Percentiles rank a stretch among this genome's conserved stretches.
These are phyloP conservation scores for Ailanthus altissimus DNA, from an alignment of 345 rosid species.

Conservation along the genomic window DNA sequence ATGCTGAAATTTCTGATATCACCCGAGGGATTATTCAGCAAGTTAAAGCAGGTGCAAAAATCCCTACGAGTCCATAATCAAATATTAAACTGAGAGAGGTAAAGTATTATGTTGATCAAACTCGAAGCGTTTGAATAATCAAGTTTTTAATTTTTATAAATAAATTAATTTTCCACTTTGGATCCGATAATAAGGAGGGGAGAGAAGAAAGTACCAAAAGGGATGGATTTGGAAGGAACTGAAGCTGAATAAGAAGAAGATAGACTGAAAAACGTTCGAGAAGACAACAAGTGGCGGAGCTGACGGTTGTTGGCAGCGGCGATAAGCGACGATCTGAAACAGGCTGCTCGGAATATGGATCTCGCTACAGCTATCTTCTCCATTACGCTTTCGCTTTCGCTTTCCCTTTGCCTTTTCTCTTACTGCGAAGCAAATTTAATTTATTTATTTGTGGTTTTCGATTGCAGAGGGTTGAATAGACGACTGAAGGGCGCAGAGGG, in stretches of 20 bases:
- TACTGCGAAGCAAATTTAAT: not conserved
- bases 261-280: slow-evolving; percentile 6
- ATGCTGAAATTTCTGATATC: not conserved
- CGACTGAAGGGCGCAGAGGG: not conserved
- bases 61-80: not conserved
- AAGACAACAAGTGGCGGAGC: not conserved
- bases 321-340: slow-evolving; percentile 1
- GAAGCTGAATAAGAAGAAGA: not conserved
- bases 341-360: slow-evolving; percentile 1
- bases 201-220: slow-evolving; percentile 14
- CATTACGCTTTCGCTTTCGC: not conserved
- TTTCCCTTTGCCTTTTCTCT: not conserved
- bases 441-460: not conserved
- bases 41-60: not conserved
- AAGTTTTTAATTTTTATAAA: not conserved
- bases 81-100: too few species aligned
- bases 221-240: not conserved
- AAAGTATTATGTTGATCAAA: not conserved
- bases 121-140: not conserved
- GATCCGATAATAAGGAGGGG: not conserved
- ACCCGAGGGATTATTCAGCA: not conserved
- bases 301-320: slow-evolving; percentile 9
- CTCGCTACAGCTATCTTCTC: slow-evolving; percentile 3
- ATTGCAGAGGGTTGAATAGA: not conserved
- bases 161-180: not conserved